These are phyloP conservation scores for Hyphopichia khmerensis DNA, from an alignment of 1,139 yeast genomes.

Conservation along the genomic window DNA sequence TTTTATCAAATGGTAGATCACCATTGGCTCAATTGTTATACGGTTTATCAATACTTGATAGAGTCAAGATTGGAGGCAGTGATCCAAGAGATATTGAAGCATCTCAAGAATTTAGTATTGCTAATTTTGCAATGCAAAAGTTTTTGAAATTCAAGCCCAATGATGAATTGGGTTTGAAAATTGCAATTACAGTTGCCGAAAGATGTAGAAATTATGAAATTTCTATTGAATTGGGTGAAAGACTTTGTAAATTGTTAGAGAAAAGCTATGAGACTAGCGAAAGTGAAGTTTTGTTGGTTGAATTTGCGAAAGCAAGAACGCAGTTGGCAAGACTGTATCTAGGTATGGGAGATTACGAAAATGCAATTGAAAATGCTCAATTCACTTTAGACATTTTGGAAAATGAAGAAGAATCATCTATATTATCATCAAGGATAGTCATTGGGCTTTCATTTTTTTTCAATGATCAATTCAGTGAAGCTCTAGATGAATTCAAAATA, in stretches of 20 bases:
- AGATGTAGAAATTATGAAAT: conserved; percentile 60
- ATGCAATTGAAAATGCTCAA: conserved; percentile 63
- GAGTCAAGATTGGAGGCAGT: conserved; percentile 33
- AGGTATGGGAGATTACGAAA: conserved; percentile 54
- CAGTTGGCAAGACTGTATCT: conserved; percentile 70
- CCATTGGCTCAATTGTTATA: conserved; percentile 73
- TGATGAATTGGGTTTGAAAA: conserved; percentile 59
- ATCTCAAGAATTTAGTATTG: conserved; percentile 65
- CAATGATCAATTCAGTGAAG: conserved; percentile 55
- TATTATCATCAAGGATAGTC: conserved; percentile 64
- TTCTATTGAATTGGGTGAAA: conserved; percentile 50
- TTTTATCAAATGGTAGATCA: conserved; percentile 70
- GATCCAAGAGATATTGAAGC: conserved; percentile 57
- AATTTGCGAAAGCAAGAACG: conserved; percentile 60
- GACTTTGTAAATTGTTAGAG: conserved; percentile 54
- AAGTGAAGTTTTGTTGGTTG: conserved; percentile 42
- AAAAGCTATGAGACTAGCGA: conserved; percentile 57
- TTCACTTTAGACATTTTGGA: conserved; percentile 53
- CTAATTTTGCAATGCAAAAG: conserved; percentile 70
- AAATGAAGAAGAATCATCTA: conserved; percentile 28
- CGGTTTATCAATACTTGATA: conserved; percentile 57
- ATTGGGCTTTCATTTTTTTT: conserved; percentile 72
- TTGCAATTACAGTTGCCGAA: conserved; percentile 64
- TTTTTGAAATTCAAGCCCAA: conserved; percentile 68
- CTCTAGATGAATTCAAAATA: conserved; percentile 64